Conservation (phyloP, 768 basidiomycete genomes). For the Mrakia frigida region DNA sequence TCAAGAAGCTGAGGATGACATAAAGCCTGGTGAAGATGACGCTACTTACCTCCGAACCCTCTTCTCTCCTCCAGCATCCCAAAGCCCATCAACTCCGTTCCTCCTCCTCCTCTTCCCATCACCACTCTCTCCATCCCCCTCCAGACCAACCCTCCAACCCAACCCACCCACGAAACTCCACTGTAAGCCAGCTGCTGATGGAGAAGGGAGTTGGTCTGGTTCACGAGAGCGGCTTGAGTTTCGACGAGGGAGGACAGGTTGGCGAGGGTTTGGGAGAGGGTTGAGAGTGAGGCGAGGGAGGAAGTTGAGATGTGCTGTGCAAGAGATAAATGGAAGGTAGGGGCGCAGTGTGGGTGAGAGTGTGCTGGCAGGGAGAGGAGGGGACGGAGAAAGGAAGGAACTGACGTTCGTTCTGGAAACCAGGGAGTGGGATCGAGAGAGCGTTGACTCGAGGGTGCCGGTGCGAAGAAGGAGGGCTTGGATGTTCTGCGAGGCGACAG, state of each 20-base stretch:
- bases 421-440: neutral
- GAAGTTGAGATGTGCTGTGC: neutral
- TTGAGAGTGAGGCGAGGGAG: neutral
- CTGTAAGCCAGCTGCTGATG: neutral
- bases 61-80: neutral
- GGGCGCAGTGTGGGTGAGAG: neutral
- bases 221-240: neutral
- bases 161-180: neutral
- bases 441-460: neutral
- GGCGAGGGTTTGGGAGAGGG: neutral
- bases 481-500: neutral
- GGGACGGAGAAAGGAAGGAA: neutral
- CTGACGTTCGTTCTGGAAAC: slow-evolving; percentile 2
- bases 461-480: neutral
- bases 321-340: neutral
- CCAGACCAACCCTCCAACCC: neutral
- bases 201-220: neutral
- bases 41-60: neutral
- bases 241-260: neutral
- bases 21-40: neutral
- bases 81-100: neutral
- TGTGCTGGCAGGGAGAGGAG: neutral
- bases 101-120: neutral
- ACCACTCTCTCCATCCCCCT: neutral
- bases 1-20: no score